A percentile compares a stretch with the other conserved stretches of the same genome.
Conservation (phyloP, 306 rosid species). For the Ochetophila trinervis region DNA sequence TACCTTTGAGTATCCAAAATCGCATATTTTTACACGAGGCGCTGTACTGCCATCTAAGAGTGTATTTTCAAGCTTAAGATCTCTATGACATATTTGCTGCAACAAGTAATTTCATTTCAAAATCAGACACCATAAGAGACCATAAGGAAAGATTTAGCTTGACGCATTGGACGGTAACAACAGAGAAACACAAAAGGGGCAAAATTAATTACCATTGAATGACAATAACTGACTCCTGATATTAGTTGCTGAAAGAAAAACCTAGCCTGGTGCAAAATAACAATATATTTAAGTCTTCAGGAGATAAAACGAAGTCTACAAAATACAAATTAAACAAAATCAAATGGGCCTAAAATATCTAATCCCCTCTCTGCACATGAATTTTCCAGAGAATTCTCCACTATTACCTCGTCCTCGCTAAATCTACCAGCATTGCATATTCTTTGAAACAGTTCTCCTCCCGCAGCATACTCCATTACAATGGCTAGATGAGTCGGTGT, state of each 20-base stretch:
- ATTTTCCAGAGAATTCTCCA: background rate
- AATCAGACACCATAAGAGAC: slow-evolving; percentile 7
- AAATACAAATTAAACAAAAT: background rate
- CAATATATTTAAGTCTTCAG: slow-evolving; percentile 13
- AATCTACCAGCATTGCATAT: slow-evolving; percentile 76
- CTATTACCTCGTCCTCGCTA: slow-evolving; percentile 75
- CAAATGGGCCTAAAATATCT: background rate
- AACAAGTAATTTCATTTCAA: slow-evolving; percentile 17
- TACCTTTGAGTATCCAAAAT: slow-evolving; percentile 92
- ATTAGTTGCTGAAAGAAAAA: slow-evolving; percentile 90
- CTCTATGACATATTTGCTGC: slow-evolving; percentile 90
- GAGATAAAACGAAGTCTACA: background rate
- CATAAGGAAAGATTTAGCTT: background rate
- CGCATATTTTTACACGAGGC: slow-evolving; percentile 74
- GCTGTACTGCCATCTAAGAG: slow-evolving; percentile 78
- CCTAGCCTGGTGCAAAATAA: slow-evolving; percentile 60
- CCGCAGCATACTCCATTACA: slow-evolving; percentile 89
- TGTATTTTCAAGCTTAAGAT: slow-evolving; percentile 86
- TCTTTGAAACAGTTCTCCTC: slow-evolving; percentile 80
- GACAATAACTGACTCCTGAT: slow-evolving; percentile 88
- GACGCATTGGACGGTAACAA: background rate
- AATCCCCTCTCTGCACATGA: background rate
- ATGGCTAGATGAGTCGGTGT: slow-evolving; percentile 83
- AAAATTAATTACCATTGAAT: slow-evolving; percentile 66
- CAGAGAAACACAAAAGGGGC: slow-evolving; percentile 5